Conservation (phyloP, 2,329 filamentous ascomycete genomes). For the Phoma sp. region DNA sequence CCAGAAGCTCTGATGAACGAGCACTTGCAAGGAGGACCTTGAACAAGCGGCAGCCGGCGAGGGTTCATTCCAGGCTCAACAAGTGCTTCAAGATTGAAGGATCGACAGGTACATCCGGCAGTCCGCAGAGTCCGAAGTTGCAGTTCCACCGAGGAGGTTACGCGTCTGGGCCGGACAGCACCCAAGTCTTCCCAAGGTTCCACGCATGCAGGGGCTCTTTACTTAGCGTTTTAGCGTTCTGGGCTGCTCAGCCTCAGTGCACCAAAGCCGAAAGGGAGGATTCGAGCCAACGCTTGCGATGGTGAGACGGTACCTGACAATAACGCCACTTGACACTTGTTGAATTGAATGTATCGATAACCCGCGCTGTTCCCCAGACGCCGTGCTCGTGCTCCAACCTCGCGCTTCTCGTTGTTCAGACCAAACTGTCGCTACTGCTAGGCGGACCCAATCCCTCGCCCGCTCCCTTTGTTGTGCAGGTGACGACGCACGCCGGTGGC, state of each 20-base stretch:
- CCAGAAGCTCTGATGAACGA: neutral
- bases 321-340: conserved; percentile 13
- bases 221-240: conserved; percentile 7
- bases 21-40: too few relatives aligned
- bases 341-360: conserved; percentile 12
- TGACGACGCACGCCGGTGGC: conserved; percentile 5
- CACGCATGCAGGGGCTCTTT: conserved; percentile 12
- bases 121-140: conserved; percentile 7
- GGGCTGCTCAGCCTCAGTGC: conserved; percentile 15
- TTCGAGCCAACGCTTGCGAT: conserved; percentile 1
- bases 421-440: neutral
- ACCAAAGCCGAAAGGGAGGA: conserved; percentile 7
- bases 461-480: conserved; percentile 8
- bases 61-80: too few relatives aligned
- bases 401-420: neutral
- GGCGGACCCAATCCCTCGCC: neutral
- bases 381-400: conserved; percentile 2
- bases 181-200: neutral
- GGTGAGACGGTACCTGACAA: conserved; percentile 16
- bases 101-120: conserved; percentile 7
- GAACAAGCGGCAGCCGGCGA: too few relatives aligned
- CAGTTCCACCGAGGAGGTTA: conserved; percentile 9
- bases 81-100: conserved; percentile 1
- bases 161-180: conserved; percentile 8
- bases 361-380: conserved; percentile 7